Base-by-base conservation (phyloP, 495 filamentous ascomycete genomes). In the Monascus purpureus region DNA sequence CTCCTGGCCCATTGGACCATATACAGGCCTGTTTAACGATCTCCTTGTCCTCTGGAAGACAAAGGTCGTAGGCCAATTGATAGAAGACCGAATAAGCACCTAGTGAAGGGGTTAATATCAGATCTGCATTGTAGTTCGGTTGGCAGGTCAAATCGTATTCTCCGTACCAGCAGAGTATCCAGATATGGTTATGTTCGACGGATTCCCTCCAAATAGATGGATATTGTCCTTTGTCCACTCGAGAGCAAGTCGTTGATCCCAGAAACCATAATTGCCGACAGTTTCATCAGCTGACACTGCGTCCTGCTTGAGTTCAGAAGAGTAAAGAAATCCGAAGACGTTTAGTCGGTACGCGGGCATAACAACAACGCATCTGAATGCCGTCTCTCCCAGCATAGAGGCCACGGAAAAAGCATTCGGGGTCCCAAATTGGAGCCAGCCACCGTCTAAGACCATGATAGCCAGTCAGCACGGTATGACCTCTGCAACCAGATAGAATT, bases 281-380 rank as follows among this genome's bases (percentile, higher is more conserved):
- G 52, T 47, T 15, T 65, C 55, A 0, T 39, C 38, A 1, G 38
- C 46, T 9, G 67, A 19, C 0, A 70, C 69, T 12, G 71, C 67
- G 33, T 71, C 66, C 2, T 66, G 61, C 9, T 63, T 61, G 14
- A 73, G 17, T 40, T 64, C 63, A 1, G 39, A 33, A 1, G 70
- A 73, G 16, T 73, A 63, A 14, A 82, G 43, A 46, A 82, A 84
- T 1, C 79, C 79, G 16, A 84, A 62, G 0, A 77, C 59, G 8
- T 73, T 73, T 13, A 82, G 52, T 2, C 79, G 69, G 42, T 83
- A 83, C 38, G 75, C 77, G 35, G 79, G 75, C 49, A 70, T 72
- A 19, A 82, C 56, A 13, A 71, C 49, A 12, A 83, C 59, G 24
- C 76, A 51, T n/a, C 59, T 53, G 33, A 65, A 54, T 7, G 57